Percentiles rank a stretch among this genome's conserved stretches.
Evolutionary conservation across 305 asterid genomes (phyloP).

Genomic region (Solanum chacoense): DNA sequence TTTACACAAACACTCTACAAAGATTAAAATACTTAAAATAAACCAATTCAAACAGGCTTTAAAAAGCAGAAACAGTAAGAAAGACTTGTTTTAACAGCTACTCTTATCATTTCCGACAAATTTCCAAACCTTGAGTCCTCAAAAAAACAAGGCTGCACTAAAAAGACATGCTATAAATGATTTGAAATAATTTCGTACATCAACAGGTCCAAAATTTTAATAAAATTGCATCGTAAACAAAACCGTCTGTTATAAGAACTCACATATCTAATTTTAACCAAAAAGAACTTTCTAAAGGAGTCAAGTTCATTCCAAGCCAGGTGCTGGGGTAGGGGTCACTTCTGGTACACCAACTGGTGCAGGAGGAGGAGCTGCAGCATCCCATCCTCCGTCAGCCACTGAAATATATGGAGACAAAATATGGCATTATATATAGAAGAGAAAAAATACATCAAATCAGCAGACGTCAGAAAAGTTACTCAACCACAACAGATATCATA

Average conservation of each 20-base stretch:
- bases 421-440: not conserved
- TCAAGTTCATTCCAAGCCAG: constrained; percentile 15
- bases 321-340: not conserved
- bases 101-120: not conserved
- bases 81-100: not conserved
- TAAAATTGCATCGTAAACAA: not conserved
- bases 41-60: not conserved
- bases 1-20: no score
- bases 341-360: not conserved
- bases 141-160: not conserved
- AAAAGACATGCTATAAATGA: not conserved
- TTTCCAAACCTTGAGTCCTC: not conserved
- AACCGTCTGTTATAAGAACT: not conserved
- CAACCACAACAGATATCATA: not conserved
- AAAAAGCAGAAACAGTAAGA: not conserved
- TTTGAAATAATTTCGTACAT: not conserved
- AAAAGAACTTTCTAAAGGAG: not conserved
- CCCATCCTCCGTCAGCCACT: constrained; percentile 21
- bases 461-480: not conserved
- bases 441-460: not conserved
- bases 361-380: constrained; percentile 10
- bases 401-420: not conserved
- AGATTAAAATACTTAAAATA: not conserved
- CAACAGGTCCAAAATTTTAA: not conserved
- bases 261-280: not conserved